These are phyloP conservation scores for Globisporangium viniferum DNA, from an alignment of 352 stramenopile species.

Conservation along the genomic window DNA sequence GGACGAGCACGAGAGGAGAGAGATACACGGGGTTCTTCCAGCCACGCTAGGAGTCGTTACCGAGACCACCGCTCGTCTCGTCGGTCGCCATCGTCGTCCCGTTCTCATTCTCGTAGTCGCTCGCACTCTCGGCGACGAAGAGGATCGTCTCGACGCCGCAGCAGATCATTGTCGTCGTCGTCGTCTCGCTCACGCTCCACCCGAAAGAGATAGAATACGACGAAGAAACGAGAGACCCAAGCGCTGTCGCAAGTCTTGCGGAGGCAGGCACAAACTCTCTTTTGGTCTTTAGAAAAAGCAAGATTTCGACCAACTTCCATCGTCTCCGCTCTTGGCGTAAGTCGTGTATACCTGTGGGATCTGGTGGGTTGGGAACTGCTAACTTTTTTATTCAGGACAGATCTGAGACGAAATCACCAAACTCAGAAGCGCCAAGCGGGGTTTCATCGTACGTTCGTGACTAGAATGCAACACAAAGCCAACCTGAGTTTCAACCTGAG, in stretches of 20 bases:
- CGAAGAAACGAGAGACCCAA: background rate
- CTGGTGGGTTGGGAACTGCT: background rate
- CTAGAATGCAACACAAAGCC: background rate
- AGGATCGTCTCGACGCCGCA: background rate
- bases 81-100: conserved; percentile 20
- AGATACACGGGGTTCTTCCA: conserved; percentile 4
- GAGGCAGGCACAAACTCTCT: background rate
- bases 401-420: background rate
- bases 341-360: background rate
- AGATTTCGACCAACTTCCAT: background rate
- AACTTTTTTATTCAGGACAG: background rate
- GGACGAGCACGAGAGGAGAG: conserved; percentile 6
- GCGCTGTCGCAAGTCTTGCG: background rate
- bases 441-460: background rate
- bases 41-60: conserved; percentile 20
- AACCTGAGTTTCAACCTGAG: background rate
- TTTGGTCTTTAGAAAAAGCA: background rate
- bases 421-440: background rate
- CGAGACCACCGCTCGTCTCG: conserved; percentile 11
- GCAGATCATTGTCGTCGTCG: conserved; percentile 16
- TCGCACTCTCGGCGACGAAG: conserved; percentile 20
- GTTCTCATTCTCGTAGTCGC: conserved; percentile 34
- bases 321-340: background rate
- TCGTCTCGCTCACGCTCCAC: conserved; percentile 20
- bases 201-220: background rate